Base-by-base conservation (phyloP, 164 flowering plant species). In the Warburgia ugandensis region DNA sequence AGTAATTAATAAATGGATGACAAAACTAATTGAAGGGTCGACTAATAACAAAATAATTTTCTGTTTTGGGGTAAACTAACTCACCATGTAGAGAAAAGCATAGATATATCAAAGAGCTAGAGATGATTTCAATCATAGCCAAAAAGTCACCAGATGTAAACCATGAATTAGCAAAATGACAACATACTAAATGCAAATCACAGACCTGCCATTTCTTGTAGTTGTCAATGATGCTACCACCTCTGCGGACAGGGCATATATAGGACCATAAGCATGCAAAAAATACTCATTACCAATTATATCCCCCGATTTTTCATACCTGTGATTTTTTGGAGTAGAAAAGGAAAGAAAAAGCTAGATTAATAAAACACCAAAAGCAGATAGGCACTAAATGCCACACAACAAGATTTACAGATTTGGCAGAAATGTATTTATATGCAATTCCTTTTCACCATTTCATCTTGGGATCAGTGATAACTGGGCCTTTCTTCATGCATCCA, bases 401-500 rank as follows among this genome's bases (percentile, higher is more conserved):
- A 22, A 2, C 11, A 6, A 12, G 43, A 16, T n/a, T n/a, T n/a
- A n/a, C n/a, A n/a, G n/a, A n/a, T n/a, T n/a, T n/a, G n/a, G n/a
- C n/a, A n/a, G n/a, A n/a, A n/a, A n/a, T n/a, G n/a, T n/a, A n/a
- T n/a, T n/a, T n/a, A n/a, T n/a, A n/a, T n/a, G n/a, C 19, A 39
- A 16, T 5, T 39, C 19, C 3, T 16, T n/a, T n/a, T 39, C 50
- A 85, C 90, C 95, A 86, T 68, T 83, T 80, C 65, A 74, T 22
- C 68, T 80, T 86, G 9, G 82, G 79, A 54, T 86, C 83, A 50
- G 86, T 79, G 43, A 81, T 54, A 4, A 78, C 89, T 22, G 89
- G 88, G 27, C 83, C 88, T 56, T 81, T 83, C 62, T 77, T 86
- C 89, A 86, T 76, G 77, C 96, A 86, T 12, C 96, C 96, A 50